These are phyloP conservation scores for Mortierella sp. DNA, from an alignment of 371 early-diverging fungal genomes.

Conservation along the genomic window DNA sequence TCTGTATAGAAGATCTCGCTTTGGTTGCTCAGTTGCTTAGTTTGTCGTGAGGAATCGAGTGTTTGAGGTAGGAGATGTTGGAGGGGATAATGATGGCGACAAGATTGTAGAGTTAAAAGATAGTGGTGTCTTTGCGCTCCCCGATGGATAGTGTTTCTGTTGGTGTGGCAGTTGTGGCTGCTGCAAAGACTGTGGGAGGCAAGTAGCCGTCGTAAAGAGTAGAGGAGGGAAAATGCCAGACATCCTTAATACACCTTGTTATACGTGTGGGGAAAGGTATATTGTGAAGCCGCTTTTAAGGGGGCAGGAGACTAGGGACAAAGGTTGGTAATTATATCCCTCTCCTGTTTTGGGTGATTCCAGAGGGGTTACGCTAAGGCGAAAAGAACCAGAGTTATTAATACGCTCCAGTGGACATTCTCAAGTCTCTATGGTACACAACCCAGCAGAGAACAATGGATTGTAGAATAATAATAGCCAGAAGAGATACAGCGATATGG, in stretches of 20 bases:
- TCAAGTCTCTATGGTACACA: background rate
- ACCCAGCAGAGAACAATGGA: background rate
- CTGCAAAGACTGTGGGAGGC: background rate
- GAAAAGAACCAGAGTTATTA: constrained; percentile 11
- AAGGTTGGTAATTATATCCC: background rate
- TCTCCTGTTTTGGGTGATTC: constrained; percentile 6
- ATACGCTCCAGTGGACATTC: background rate
- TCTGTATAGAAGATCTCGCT: constrained; percentile 10
- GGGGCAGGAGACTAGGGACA: constrained; percentile 17
- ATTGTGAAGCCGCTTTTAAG: background rate
- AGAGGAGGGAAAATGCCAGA: constrained; percentile 32
- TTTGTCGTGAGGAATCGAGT: background rate
- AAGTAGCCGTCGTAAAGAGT: constrained; percentile 13
- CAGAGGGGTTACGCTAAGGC: constrained; percentile 2
- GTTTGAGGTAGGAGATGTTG: background rate
- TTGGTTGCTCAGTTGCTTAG: background rate
- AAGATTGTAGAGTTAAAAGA: background rate
- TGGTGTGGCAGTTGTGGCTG: background rate
- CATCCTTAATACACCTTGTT: constrained; percentile 1
- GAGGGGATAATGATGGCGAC: constrained; percentile 1
- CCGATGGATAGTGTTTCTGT: background rate
- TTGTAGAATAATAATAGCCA: no score
- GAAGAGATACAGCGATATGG: no score
- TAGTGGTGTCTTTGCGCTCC: background rate
- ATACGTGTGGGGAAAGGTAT: background rate